Evolutionary conservation across 2,329 filamentous ascomycete genomes (phyloP), one percentile per base, ranked within the genome.

Genomic region (Colletotrichum destructivum): DNA sequence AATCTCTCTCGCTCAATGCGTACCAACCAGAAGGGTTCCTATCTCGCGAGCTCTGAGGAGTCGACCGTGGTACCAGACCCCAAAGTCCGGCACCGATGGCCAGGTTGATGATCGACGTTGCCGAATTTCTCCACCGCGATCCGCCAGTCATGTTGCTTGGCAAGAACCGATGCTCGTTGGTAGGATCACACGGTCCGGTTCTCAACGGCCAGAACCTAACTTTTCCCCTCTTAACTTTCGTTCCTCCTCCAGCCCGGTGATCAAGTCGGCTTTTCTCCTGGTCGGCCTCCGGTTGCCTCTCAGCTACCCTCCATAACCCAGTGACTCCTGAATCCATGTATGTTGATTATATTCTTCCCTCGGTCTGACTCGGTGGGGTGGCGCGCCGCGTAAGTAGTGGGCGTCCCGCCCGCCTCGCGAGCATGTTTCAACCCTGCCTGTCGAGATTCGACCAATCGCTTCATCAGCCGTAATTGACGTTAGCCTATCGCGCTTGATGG

Each of bases 401-500:
- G 21, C 18, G 26, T 23, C 55, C 9, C 35, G 35, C 8, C 9
- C 64, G 63, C 47, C 63, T 42, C 11, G n/a, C 12, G 46, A 51
- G 44, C 65, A 16, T 21, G 47, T 69, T 69, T 69, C 60, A 68
- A 54, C 38, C 49, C 21, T 60, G 38, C 62, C 54, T 35, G 31
- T 38, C 42, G 42, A 55, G 23, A 44, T 21, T 56, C 40, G 46
- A 23, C 57, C 65, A 63, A 63, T 71, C 52, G 69, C 65, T 63
- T 63, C 15, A n/a, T 52, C 69, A 69, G 47, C 69, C 51, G 57
- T 26, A 59, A 62, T 35, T 52, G 40, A 59, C 26, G n/a, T 69
- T 51, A 18, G 15, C 11, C 15, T 13, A 42, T 12, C 2, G 15
- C 9, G 44, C 44, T 69, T 54, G 47, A 15, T 51, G 59, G 44